A percentile compares a stretch with the other conserved stretches of the same genome.
Conservation (phyloP, 2,329 filamentous ascomycete species). For the Exserohilum rostratum region DNA sequence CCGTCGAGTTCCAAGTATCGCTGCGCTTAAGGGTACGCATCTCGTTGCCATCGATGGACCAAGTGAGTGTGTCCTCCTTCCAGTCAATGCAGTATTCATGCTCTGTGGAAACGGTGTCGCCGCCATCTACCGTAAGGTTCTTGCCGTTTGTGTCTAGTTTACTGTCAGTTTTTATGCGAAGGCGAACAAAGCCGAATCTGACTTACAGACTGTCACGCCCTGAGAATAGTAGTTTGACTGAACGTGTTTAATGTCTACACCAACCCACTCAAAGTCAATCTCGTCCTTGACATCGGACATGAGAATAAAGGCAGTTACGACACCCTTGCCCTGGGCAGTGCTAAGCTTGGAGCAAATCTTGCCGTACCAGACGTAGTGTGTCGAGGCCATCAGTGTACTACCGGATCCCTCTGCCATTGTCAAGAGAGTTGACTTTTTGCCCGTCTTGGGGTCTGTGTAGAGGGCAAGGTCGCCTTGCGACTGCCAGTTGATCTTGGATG, state of each 20-base stretch:
- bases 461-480: constrained; percentile 75
- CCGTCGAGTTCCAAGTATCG: constrained; percentile 84
- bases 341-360: constrained; percentile 85
- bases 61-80: constrained; percentile 84
- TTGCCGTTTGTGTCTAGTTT: constrained; percentile 71
- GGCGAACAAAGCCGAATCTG: not conserved
- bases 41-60: constrained; percentile 82
- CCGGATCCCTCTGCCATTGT: constrained; percentile 88
- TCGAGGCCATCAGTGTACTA: constrained; percentile 84
- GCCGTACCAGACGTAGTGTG: constrained; percentile 95
- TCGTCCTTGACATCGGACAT: constrained; percentile 97
- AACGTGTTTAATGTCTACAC: constrained; percentile 73
- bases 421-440: constrained; percentile 64
- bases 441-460: constrained; percentile 60
- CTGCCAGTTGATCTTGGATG: constrained; percentile 83
- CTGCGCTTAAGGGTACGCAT: constrained; percentile 75
- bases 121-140: constrained; percentile 65
- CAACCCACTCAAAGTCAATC: constrained; percentile 96
- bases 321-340: constrained; percentile 82
- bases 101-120: constrained; percentile 74
- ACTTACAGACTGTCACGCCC: constrained; percentile 87
- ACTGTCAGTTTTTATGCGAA: constrained; percentile 16
- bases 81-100: constrained; percentile 95
- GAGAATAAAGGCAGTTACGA: constrained; percentile 96
- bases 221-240: constrained; percentile 99